Evolutionary conservation across 129 eudicot genomes (phyloP), one percentile per base, ranked within the genome.

Genomic region (Erigeron canadensis): DNA sequence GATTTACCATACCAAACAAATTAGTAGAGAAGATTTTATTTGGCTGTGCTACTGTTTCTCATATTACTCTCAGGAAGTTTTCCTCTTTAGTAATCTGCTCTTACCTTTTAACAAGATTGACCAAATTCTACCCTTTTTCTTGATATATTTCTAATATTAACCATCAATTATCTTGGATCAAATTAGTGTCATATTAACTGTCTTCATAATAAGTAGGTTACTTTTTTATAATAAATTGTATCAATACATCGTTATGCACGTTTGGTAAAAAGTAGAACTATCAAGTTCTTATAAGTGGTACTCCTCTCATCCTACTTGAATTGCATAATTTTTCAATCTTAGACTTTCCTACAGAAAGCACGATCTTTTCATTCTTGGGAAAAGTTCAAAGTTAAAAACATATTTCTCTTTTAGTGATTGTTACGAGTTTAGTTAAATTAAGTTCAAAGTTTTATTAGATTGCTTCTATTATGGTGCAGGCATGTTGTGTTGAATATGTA

Each of bases 401-500:
- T 45, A 45, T 45, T 45, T 45, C 13, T 45, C 50, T 45, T 2
- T 11, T 4, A 45, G 50, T 45, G 50, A 45, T 45, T 6, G 50
- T 45, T 45, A 45, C 8, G 13, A 45, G 19, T 67, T 10, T 17
- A 60, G 11, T 2, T 8, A 8, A 21, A 4, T 21, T 8, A 19
- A 28, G 34, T 28, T 28, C 34, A 28, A 3, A 3, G 3, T 28
- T 28, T 28, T 1, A 28, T 28, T 28, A 28, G 34, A 28, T 28
- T 78, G 8, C 50, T 60, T 6, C 71, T 46, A 5, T 19, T 40
- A 6, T 56, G 43, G 8, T 77, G 74, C 83, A 90, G 98, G 92
- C 98, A 48, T 82, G 90, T 69, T 90, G 98, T 15, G 96, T 94
- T 58, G 98, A 87, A 75, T 84, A 89, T 63, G 86, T 94, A 71